A percentile compares a stretch with the other conserved stretches of the same genome.
These are phyloP conservation scores for Nannizzia gypsea DNA, from an alignment of 2,329 filamentous ascomycete species.

Conservation along the genomic window DNA sequence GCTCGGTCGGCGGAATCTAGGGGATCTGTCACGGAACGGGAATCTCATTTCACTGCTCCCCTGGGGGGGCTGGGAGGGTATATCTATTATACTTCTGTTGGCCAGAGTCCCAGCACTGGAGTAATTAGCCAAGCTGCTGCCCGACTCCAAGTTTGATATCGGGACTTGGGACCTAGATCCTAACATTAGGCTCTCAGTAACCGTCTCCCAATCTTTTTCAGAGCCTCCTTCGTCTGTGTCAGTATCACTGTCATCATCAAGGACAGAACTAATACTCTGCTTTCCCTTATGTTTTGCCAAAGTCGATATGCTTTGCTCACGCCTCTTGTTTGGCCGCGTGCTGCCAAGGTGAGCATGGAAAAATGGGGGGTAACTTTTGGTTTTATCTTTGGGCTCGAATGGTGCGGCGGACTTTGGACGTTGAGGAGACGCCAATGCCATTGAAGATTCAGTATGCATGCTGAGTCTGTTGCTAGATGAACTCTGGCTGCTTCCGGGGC, in stretches of 20 bases:
- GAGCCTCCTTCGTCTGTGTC: slow-evolving; percentile 6
- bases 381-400: slow-evolving; percentile 1
- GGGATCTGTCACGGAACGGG: background rate
- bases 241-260: background rate
- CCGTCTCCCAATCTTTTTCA: slow-evolving; percentile 20
- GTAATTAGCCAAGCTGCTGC: slow-evolving; percentile 19
- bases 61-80: background rate
- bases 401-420: slow-evolving; percentile 8
- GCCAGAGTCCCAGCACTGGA: slow-evolving; percentile 17
- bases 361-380: slow-evolving; percentile 6
- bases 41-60: background rate
- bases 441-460: slow-evolving; percentile 9
- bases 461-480: slow-evolving; percentile 13
- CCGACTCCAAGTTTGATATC: slow-evolving; percentile 12
- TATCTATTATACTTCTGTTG: slow-evolving; percentile 2
- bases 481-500: slow-evolving; percentile 14
- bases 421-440: slow-evolving; percentile 8
- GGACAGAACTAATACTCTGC: background rate
- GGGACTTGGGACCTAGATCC: slow-evolving; percentile 5
- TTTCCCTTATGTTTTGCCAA: background rate
- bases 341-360: slow-evolving; percentile 8
- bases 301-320: background rate
- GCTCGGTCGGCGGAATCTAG: background rate
- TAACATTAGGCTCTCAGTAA: slow-evolving; percentile 16
- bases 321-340: background rate